These are phyloP conservation scores for Garcia nutans DNA, from an alignment of 345 rosid genomes.

Conservation along the genomic window DNA sequence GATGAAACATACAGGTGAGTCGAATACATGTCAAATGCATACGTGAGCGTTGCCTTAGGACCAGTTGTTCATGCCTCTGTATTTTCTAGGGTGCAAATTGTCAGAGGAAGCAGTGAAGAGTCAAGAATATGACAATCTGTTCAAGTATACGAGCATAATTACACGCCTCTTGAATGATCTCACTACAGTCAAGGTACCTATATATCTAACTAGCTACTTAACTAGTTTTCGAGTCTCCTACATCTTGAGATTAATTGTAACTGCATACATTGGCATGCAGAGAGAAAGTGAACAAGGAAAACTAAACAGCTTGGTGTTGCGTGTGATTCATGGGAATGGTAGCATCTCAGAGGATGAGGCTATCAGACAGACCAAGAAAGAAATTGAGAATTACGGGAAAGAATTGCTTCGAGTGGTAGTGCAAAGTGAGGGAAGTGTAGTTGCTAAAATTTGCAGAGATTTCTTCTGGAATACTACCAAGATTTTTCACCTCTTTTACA, in stretches of 20 bases:
- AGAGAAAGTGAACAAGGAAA: constrained; percentile 19
- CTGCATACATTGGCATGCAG: neutral
- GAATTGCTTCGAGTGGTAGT: constrained; percentile 17
- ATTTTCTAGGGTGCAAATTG: constrained; percentile 10
- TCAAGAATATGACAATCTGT: constrained; percentile 16
- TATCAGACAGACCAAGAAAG: neutral
- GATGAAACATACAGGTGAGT: constrained; percentile 8
- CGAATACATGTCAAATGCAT: constrained; percentile 14
- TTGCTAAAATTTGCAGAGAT: constrained; percentile 17
- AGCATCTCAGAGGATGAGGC: constrained; percentile 9
- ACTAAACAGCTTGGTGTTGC: constrained; percentile 12
- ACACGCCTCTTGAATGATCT: constrained; percentile 16
- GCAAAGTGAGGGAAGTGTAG: constrained; percentile 8
- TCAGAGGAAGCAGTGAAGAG: constrained; percentile 8
- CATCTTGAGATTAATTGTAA: no score
- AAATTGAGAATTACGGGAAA: constrained; percentile 12
- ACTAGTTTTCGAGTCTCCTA: no score
- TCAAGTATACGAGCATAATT: constrained; percentile 16
- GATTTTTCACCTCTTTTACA: constrained; percentile 7
- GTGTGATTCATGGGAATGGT: neutral
- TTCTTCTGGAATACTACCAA: constrained; percentile 11
- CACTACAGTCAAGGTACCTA: constrained; percentile 4
- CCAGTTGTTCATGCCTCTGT: constrained; percentile 16
- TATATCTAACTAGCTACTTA: no score
- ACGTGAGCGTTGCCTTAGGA: constrained; percentile 20